Base-by-base conservation (phyloP, 306 rosid species). In the Lupinus albus region DNA sequence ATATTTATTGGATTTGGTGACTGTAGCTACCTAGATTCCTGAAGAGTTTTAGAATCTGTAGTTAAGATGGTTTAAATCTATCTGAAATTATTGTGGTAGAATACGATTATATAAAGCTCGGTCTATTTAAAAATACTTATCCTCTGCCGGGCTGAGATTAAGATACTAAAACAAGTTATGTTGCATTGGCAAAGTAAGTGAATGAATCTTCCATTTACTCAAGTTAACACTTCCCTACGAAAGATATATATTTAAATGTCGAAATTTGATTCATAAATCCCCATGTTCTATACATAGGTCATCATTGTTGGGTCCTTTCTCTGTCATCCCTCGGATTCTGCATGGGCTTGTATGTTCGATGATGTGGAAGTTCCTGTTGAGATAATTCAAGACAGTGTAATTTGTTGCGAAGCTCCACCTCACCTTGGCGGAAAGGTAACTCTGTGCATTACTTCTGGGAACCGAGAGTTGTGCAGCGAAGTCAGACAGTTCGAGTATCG, bases 321-420 rank as follows among this genome's bases (percentile, higher is more conserved):
- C 11, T 90, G 95, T 72, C 82, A 78, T 68, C 83, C 90, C 71
- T 81, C 81, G 3, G 84, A 81, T 68, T 88, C 96, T 72, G n/a
- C 81, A 17, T 94, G 99, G 99, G 72, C 88, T 35, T 94, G 97
- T 72, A 90, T 94, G 97, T 79, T 94, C 75, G 99, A 92, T 45
- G 82, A 88, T 41, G 63, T 82, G 72, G 92, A 94, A 81, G 92
- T 88, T 81, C 89, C 97, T 68, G 78, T 72, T 76, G 85, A 86
- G 85, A 84, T 94, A 73, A 76, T 90, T 81, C 96, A 86, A 72
- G 89, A 86, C 17, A 97, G 97, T 36, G 89, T 86, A 46, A 47
- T 90, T 49, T 44, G 79, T 52, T 88, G 92, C 68, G 85, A 88
- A 86, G 92, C 94, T 80, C 99, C 99, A 53, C 64, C 97, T 71